Base-by-base conservation (phyloP, 345 rosid genomes). In the Noccaea bulbosa region DNA sequence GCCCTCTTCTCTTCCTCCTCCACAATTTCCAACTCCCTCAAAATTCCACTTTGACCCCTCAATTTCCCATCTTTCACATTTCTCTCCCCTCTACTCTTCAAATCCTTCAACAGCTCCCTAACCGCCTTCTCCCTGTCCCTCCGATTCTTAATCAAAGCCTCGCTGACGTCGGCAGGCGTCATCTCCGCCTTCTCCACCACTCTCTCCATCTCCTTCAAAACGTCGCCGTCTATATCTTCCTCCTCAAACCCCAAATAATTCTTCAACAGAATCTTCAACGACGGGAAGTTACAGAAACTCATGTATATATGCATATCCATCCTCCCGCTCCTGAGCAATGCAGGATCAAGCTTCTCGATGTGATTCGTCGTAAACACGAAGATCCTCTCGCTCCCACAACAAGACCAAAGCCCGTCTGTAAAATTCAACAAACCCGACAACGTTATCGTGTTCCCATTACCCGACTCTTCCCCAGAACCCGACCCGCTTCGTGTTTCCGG, bases 251-350 rank as follows among this genome's bases (percentile, higher is more conserved):
- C 88, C 74, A 90, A 50, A 70, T 93, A 90, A 32, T 93, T 93
- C 73, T 69, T 83, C 64, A 93, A 14, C 73, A 93, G 48, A 51
- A 91, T 89, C 85, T 82, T 82, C 83, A 91, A 65, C 10, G 96
- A 83, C 1, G 89, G 80, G 56, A 79, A 88, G 1, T 91, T 78
- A 67, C 98, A 91, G 55, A 82, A 82, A 66, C 81, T 91, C 98
- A 93, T 93, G 83, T 51, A 82, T 33, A 93, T 79, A 77, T 86
- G 98, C 98, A 93, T 91, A 77, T 93, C 98, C 98, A 93, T 93
- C 38, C 98, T 78, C 4, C 98, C 98, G 70, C 97, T 83, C 49
- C 98, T 78, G 20, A 89, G 82, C 88, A 93, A 83, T 62, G 97
- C 98, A 5, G 91, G 85, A 70, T 93, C 98, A 48, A 93, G 92